Evolutionary conservation across 2,329 filamentous ascomycete genomes (phyloP).

Genomic region (Blastomyces percursus): DNA sequence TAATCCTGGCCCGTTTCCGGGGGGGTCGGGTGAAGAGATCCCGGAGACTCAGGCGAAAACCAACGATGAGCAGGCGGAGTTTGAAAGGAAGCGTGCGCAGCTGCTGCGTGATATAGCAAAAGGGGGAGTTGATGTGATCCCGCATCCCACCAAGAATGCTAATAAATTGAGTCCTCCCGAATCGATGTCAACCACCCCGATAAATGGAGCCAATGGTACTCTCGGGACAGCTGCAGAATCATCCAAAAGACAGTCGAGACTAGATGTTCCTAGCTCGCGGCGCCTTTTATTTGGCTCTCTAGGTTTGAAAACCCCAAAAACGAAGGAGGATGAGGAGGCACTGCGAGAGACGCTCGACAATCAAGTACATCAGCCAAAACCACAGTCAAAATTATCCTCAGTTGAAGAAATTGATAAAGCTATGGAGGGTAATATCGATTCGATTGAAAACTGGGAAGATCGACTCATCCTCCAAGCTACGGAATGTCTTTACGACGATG

Average conservation of each 20-base stretch:
- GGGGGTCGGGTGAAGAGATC: not conserved
- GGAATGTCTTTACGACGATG: constrained; percentile 64
- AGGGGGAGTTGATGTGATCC: constrained; percentile 42
- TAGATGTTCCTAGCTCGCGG: constrained; percentile 52
- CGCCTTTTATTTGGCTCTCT: constrained; percentile 63
- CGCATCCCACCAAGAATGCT: constrained; percentile 23
- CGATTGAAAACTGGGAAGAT: constrained; percentile 57
- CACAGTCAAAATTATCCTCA: constrained; percentile 19
- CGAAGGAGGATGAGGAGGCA: constrained; percentile 55
- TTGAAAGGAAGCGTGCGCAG: constrained; percentile 42
- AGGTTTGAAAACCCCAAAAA: constrained; percentile 57
- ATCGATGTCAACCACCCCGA: constrained; percentile 1
- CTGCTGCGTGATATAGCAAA: constrained; percentile 42
- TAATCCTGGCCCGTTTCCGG: constrained; percentile 14
- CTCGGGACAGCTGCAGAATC: not conserved
- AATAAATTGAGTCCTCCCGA: constrained; percentile 1
- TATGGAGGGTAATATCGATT: constrained; percentile 30
- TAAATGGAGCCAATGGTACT: not conserved
- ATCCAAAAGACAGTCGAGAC: constrained; percentile 30
- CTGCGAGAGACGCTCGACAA: constrained; percentile 51
- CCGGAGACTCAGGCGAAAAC: constrained; percentile 8
- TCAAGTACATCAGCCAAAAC: constrained; percentile 35
- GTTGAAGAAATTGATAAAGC: constrained; percentile 17
- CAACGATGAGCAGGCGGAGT: constrained; percentile 31
- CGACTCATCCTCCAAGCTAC: constrained; percentile 68